These are phyloP conservation scores for Rhizoclosmatium sp. DNA, from an alignment of 192 early-diverging fungal species.

Conservation along the genomic window DNA sequence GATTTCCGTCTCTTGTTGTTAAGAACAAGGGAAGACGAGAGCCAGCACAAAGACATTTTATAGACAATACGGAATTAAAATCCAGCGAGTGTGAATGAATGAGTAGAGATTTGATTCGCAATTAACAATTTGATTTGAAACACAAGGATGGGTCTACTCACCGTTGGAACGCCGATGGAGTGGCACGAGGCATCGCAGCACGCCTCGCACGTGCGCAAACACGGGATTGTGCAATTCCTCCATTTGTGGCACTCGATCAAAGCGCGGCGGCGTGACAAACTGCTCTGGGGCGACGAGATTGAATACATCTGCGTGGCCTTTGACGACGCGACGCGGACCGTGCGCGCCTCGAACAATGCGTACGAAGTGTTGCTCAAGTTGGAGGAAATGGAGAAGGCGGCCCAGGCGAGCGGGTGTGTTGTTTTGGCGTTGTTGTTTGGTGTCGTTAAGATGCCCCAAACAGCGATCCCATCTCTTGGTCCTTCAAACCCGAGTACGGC, in stretches of 20 bases:
- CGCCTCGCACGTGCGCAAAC: constrained; percentile 83
- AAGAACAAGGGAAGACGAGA: too few relatives aligned
- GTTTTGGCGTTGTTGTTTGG: too few relatives aligned
- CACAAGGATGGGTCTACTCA: constrained; percentile 85
- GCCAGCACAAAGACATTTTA: too few relatives aligned
- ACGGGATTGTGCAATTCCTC: constrained; percentile 95
- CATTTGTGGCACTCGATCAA: constrained; percentile 86
- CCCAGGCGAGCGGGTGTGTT: not conserved
- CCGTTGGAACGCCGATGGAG: constrained; percentile 94
- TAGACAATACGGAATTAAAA: too few relatives aligned
- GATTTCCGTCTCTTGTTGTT: too few relatives aligned
- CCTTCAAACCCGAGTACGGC: constrained; percentile 97
- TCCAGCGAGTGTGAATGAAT: too few relatives aligned
- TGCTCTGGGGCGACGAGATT: constrained; percentile 98
- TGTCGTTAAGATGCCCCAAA: not conserved
- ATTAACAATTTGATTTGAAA: not conserved
- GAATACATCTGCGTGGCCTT: constrained; percentile 92
- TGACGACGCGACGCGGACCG: constrained; percentile 78
- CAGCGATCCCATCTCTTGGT: constrained; percentile 43
- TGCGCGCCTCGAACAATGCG: constrained; percentile 67
- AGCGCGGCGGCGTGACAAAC: constrained; percentile 76
- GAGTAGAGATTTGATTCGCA: too few relatives aligned
- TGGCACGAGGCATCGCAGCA: constrained; percentile 91
- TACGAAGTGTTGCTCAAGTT: constrained; percentile 80
- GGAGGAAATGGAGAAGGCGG: constrained; percentile 75